Conservation (phyloP, 192 early-diverging fungal genomes). For the Powellomyces hirtus region DNA sequence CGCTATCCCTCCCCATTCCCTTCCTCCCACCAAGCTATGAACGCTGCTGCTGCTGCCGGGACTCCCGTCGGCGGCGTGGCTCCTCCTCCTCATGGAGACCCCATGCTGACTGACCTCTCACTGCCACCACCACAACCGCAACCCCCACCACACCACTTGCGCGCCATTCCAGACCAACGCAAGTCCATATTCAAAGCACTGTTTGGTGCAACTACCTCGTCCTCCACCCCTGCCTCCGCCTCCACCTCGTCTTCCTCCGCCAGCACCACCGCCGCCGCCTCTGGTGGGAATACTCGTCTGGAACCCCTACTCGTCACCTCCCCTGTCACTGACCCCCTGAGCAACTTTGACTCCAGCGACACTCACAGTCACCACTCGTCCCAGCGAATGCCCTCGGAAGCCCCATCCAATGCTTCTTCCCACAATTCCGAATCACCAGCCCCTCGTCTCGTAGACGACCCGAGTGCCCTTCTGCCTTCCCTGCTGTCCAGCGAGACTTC, state of each 20-base stretch:
- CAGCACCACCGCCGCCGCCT: not conserved
- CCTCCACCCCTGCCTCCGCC: not conserved
- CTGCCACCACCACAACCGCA: no score
- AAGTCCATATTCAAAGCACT: constrained; percentile 32
- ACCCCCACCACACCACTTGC: no score
- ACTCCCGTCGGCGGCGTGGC: no score
- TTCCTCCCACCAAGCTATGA: no score
- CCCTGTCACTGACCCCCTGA: not conserved
- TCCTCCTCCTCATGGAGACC: no score
- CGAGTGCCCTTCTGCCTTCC: constrained; percentile 20
- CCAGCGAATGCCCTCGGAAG: not conserved
- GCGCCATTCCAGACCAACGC: constrained; percentile 6
- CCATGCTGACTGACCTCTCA: no score
- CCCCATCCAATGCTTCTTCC: not conserved
- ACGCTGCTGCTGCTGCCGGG: no score
- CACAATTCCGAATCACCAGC: not conserved
- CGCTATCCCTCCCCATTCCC: no score
- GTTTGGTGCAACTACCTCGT: not conserved
- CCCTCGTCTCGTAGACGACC: constrained; percentile 10
- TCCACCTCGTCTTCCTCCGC: not conserved
- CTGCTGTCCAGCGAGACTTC: constrained; percentile 16
- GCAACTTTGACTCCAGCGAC: not conserved
- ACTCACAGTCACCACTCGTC: not conserved
- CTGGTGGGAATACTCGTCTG: not conserved
- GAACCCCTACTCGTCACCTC: not conserved